These are phyloP conservation scores for Fusarium citri DNA, from an alignment of 2,329 filamentous ascomycete species.

Conservation along the genomic window DNA sequence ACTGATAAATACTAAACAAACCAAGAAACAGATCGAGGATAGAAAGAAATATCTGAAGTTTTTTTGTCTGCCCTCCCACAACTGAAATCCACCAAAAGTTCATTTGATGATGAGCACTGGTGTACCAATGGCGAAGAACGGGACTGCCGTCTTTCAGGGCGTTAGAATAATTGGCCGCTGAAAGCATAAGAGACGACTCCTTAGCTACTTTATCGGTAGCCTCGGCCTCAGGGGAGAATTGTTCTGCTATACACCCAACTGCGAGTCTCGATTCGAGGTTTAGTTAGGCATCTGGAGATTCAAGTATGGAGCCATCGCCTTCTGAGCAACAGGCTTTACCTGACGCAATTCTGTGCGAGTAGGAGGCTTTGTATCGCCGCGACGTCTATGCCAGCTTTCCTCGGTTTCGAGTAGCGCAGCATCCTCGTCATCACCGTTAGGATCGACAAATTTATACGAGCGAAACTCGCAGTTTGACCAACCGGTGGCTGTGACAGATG, in stretches of 20 bases:
- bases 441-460: constrained; percentile 72
- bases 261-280: background rate
- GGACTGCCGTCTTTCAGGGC: background rate
- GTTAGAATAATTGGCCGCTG: background rate
- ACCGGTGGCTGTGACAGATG: constrained; percentile 67
- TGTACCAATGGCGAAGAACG: background rate
- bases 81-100: background rate
- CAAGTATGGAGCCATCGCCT: constrained; percentile 53
- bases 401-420: constrained; percentile 62
- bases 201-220: background rate
- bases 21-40: background rate
- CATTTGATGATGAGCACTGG: background rate
- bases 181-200: background rate
- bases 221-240: background rate
- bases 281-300: constrained; percentile 20
- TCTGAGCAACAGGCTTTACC: constrained; percentile 54
- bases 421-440: constrained; percentile 60
- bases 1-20: background rate
- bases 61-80: background rate
- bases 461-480: constrained; percentile 81
- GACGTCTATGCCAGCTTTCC: constrained; percentile 60
- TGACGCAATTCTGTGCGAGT: constrained; percentile 61
- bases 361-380: constrained; percentile 55
- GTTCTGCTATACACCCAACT: background rate
- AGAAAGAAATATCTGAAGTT: background rate